Base-by-base conservation (phyloP, 1,284 basidiomycete species). In the Rhodotorula sp. region DNA sequence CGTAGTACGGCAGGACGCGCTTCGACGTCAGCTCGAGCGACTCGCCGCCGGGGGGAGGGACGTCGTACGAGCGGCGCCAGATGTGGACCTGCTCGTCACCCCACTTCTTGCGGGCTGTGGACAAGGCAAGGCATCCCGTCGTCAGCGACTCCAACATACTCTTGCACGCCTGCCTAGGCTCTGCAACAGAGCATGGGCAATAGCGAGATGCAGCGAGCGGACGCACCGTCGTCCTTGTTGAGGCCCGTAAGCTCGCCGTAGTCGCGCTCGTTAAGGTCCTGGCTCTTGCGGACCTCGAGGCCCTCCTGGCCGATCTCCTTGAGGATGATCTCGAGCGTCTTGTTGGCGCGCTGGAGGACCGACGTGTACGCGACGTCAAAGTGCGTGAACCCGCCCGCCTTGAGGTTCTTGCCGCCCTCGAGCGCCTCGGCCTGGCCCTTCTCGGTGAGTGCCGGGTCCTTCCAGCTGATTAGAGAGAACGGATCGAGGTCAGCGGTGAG, bases 11-110 rank as follows among this genome's bases (percentile, higher is more conserved):
- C 14, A 82, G 77, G 49, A 82, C 81, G 46, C 83, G 76, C 67
- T 82, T 78, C 7, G 81, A 81, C 34, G 82, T 84, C 45, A 83
- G 74, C 78, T 84, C 80, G 59, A 84, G 77, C 34, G 79, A 81
- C 77, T 84, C 83, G 57, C 82, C 83, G 9, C 80, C 81, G 41
- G 83, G 83, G 45, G 83, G 83, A 27, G 80, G 81, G 41, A 83
- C 78, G 72, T 84, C 82, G 74, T 68, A 78, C 34, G 71, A 74
- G 19, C 75, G 68, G 48, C 77, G 72, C 78, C 79, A 79, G 63
- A 82, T 82, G 79, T 82, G 82, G 44, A 84, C 82, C 77, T 83
- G 82, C 48, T 84, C 82, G 68, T 83, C 82, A 54, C 82, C 83
- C 72, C 78, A 84, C 78, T 83, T 83, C 73, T 81, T 79, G 56